Percentiles rank a stretch among this genome's conserved stretches.
Evolutionary conservation across 805 yeast genomes (phyloP).

Genomic region (Starmera amethionina): DNA sequence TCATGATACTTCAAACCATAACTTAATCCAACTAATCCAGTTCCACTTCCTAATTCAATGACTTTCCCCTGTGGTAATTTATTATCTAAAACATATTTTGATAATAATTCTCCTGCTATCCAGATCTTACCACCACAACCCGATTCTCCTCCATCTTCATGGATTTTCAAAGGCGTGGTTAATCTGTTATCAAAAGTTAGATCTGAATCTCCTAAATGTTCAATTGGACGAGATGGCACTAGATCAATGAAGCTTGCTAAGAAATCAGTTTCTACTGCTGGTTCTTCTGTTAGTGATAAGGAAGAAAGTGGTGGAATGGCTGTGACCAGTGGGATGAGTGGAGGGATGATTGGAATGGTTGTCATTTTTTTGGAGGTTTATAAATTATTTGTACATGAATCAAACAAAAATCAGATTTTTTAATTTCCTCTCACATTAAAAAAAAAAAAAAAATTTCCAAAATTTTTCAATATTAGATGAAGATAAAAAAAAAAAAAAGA

Average conservation of each 20-base stretch:
- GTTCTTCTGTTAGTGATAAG: too few relatives aligned
- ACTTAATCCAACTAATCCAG: constrained; percentile 43
- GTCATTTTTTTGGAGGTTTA: too few relatives aligned
- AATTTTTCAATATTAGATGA: too few relatives aligned
- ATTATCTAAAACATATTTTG: constrained; percentile 30
- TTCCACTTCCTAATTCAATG: constrained; percentile 48
- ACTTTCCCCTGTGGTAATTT: constrained; percentile 20
- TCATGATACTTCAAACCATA: constrained; percentile 20
- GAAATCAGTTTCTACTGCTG: neutral
- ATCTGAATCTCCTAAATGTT: constrained; percentile 28
- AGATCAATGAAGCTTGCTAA: constrained; percentile 17
- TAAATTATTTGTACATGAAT: too few relatives aligned
- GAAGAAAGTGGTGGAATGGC: too few relatives aligned
- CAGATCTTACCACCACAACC: constrained; percentile 61
- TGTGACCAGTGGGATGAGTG: too few relatives aligned
- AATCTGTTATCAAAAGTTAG: constrained; percentile 31
- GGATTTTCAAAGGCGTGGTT: constrained; percentile 25
- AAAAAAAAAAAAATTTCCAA: too few relatives aligned
- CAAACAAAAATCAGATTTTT: too few relatives aligned
- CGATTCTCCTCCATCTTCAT: constrained; percentile 46
- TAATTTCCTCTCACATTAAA: too few relatives aligned
- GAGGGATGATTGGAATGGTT: too few relatives aligned
- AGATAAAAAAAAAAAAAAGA: neutral
- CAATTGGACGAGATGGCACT: constrained; percentile 23
- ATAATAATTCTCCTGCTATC: constrained; percentile 49